A percentile compares a stretch with the other conserved stretches of the same genome.
These are phyloP conservation scores for Trichoderma hamatum DNA, from an alignment of 2,329 filamentous ascomycete species.

Conservation along the genomic window DNA sequence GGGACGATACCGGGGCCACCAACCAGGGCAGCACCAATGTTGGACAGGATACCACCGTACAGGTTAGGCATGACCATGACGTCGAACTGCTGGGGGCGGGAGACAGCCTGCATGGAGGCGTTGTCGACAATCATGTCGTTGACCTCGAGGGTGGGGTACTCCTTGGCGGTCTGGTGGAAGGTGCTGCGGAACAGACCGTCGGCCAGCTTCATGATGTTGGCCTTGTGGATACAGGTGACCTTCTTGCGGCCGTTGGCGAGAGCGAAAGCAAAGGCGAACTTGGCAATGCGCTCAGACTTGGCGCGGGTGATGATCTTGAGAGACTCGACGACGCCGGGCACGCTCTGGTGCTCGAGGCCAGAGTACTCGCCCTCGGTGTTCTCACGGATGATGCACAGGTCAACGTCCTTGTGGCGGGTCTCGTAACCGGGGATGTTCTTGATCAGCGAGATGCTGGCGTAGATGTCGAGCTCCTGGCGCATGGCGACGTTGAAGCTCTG, in stretches of 20 bases:
- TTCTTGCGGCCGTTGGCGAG: conserved; percentile 99
- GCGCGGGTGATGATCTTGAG: conserved; percentile 99
- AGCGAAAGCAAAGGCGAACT: conserved; percentile 97
- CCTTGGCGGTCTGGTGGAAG: conserved; percentile 89
- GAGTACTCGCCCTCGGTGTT: conserved; percentile 99
- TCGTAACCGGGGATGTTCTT: conserved; percentile 99
- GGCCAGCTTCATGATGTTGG: conserved; percentile 99
- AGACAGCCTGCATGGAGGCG: conserved; percentile 98
- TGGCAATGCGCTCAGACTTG: conserved; percentile 98
- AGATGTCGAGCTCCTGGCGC: conserved; percentile 99
- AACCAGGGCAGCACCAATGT: conserved; percentile 96
- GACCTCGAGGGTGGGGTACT: conserved; percentile 92
- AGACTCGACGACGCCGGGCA: conserved; percentile 94
- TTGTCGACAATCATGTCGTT: conserved; percentile 99
- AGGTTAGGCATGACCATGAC: conserved; percentile 99
- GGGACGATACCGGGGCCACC: conserved; percentile 96
- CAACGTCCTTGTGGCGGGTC: conserved; percentile 95
- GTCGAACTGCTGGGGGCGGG: conserved; percentile 95
- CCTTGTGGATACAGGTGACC: conserved; percentile 99
- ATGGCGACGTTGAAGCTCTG: conserved; percentile 99
- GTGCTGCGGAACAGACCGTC: conserved; percentile 98
- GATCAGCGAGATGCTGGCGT: conserved; percentile 95
- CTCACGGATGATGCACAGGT: conserved; percentile 99
- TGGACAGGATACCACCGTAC: conserved; percentile 98
- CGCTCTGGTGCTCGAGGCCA: conserved; percentile 97